Evolutionary conservation across 1,139 yeast genomes (phyloP), one percentile per base, ranked within the genome.

Genomic region (Magnusiomyces paraingens): DNA sequence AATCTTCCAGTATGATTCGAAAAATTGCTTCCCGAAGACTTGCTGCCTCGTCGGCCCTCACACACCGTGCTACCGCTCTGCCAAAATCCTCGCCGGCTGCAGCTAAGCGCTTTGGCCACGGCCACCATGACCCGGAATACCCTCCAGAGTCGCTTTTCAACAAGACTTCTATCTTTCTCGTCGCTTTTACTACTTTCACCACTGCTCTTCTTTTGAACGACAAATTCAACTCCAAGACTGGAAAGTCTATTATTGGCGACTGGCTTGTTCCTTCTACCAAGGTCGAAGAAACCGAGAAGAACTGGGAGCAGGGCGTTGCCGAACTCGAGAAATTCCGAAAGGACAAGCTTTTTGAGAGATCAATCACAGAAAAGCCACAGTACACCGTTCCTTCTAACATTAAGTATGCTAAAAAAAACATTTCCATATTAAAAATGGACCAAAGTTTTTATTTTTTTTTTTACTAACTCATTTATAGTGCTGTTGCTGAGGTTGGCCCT

Each of bases 171-270:
- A 51, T 64, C 40, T 57, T 59, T 38, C 58, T 60, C 49, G 59
- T 59, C 29, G 59, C 59, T 36, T 52, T 64, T 29, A 58, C 66
- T 3, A 47, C 59, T 10, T 56, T 56, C 41, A 59, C 64, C 50
- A 57, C 60, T 32, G 66, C 62, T 12, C 55, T 63, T 22, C 52
- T 64, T 22, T 58, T 61, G 55, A 63, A 61, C 56, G 68, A 65
- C 58, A 55, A 58, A 41, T 55, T 59, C 54, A 60, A 59, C 55
- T 58, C 64, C 47, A 55, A 58, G 26, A 54, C 57, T 14, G 59
- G 60, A 51, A 62, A 61, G 53, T 61, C 67, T 12, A 43, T 59
- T 4, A 55, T 65, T 51, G 68, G 68, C 38, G 63, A 65, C 57
- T 57, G 60, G 62, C 57, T 64, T 47, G 59, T 60, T 50, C 64